Evolutionary conservation across 257 asterid species (phyloP), one percentile per base, ranked within the genome.

Genomic region (Rhazya stricta): DNA sequence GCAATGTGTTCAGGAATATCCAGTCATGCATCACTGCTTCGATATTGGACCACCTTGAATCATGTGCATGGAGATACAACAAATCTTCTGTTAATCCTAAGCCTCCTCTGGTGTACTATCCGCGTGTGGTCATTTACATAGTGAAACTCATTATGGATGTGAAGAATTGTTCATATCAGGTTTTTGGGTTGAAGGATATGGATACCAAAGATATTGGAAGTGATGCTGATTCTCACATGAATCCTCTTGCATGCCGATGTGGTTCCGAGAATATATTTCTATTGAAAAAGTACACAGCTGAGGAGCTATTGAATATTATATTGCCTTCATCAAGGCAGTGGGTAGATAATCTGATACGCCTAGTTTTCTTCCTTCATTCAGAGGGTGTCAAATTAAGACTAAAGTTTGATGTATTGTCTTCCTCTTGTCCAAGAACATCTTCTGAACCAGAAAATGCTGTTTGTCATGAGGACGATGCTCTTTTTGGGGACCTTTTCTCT

Each of bases 401-500:
- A 62, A 79, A 85, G 75, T 78, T 88, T 82, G 99, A 95, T 77
- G 83, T 97, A 75, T 86, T 89, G 36, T 85, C 79, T 78, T 89
- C 96, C 77, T 82, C 83, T 79, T 85, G 81, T 76, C 80, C 89
- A 42, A 92, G 90, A 87, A 80, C 93, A 74, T 86, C 96, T 70
- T 85, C 90, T 76, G 99, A 95, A 76, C 88, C 81, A n/a, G 99
- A 95, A 79, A 86, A 81, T 58, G 86, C 82, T 29, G 87, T 78
- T 81, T 90, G 89, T 74, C 96, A 90, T 78, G 98, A 95, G 79
- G 99, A 95, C 76, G 98, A 95, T 79, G 98, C 98, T 71, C 92
- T 95, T 65, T 95, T 95, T 79, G 99, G 99, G n/a, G 96, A 95
- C 80, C 98, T 95, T 83, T 95, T 95, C 73, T 95, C 96, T 42